phyloP scores from a whole-genome alignment of 2,329 filamentous ascomycete species.

The Pseudonectria foliicola region DNA sequence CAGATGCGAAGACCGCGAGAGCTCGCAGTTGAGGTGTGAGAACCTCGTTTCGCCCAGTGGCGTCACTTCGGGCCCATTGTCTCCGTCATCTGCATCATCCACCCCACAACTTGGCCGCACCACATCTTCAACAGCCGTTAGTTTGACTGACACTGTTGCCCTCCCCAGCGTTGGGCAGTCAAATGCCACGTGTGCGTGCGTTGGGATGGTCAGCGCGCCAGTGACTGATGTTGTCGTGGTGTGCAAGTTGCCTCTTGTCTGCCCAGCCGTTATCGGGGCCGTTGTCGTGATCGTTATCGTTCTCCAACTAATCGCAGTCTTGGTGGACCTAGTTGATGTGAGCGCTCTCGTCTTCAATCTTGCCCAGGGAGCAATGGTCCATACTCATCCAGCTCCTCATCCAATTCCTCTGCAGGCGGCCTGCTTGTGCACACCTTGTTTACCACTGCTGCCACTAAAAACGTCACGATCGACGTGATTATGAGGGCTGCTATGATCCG shows the following conservation, averaged over 20 bases:
- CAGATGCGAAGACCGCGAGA: neutral
- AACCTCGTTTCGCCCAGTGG: conserved; percentile 1
- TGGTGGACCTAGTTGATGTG: neutral
- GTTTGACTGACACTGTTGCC: neutral
- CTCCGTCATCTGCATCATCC: neutral
- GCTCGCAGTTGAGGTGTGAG: conserved; percentile 1
- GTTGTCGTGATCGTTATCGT: conserved; percentile 3
- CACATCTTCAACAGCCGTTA: neutral
- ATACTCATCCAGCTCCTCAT: neutral
- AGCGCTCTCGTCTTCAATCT: neutral
- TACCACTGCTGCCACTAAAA: conserved; percentile 19
- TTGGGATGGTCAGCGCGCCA: conserved; percentile 1
- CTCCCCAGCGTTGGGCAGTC: conserved; percentile 1
- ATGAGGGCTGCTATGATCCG: conserved; percentile 17
- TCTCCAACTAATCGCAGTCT: conserved; percentile 1
- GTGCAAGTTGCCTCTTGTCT: neutral
- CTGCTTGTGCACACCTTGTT: conserved; percentile 10
- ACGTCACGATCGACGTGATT: conserved; percentile 15
- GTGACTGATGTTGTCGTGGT: conserved; percentile 3
- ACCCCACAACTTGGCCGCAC: neutral
- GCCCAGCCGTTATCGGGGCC: neutral
- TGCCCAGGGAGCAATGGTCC: too few relatives aligned
- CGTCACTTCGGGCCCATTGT: neutral
- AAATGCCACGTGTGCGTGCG: conserved; percentile 3
- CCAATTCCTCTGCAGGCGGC: neutral